Base-by-base conservation (phyloP, 345 rosid genomes). In the Kernera saxatilis region DNA sequence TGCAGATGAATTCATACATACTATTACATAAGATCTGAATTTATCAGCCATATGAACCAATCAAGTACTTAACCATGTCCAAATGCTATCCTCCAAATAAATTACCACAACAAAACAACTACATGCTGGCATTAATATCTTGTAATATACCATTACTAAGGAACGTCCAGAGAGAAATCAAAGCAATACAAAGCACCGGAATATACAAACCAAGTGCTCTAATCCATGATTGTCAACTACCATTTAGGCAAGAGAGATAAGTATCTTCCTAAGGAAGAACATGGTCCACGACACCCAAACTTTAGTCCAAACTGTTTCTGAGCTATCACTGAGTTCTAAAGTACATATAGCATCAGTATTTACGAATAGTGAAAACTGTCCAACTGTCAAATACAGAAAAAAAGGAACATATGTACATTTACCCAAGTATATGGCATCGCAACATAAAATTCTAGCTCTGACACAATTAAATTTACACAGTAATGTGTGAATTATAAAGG, bases 1-100 rank as follows among this genome's bases (percentile, higher is more conserved):
- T 94, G 89, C 81, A 75, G 36, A 77, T 49, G 60, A 76, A 77
- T 65, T 64, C 44, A 71, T 39, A 49, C 46, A 71, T 63, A 43
- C 44, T 68, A 50, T 59, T 74, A 74, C 23, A 41, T 67, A 59
- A 39, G 51, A 22, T 50, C 53, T 30, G 21, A 17, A 49, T 23
- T 50, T 67, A 66, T 49, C 54, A 58, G 45, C 68, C 54, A 41
- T 56, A 36, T 48, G 39, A 36, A 65, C 71, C 63, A 50, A 51
- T 25, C 37, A n/a, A n/a, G n/a, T n/a, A n/a, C n/a, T n/a, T n/a
- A 29, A 61, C 3, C 56, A 35, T 30, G 52, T 73, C 54, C 72
- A 62, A 26, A 32, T 26, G 46, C 56, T 33, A 41, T 37, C 44
- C 43, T 19, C 66, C 66, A 25, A 25, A 23, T 17, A 21, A 1